Base-by-base conservation (phyloP, 345 rosid species). In the Eucalyptus curtisii region DNA sequence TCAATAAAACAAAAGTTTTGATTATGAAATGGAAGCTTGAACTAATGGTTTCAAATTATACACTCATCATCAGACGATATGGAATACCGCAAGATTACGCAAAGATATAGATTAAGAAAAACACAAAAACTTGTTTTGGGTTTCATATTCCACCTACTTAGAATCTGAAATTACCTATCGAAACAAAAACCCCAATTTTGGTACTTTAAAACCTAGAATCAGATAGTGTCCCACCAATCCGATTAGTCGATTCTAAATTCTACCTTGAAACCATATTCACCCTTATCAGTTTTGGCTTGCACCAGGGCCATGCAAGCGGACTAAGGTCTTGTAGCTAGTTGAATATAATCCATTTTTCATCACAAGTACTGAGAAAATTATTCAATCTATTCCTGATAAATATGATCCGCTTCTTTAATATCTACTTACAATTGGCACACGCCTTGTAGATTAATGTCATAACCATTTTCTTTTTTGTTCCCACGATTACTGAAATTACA, bases 211-310 rank as follows among this genome's bases (percentile, higher is more conserved):
- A 19, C 57, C 57, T 52, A 52, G 24, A 52, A 52, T 7, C 1
- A 2, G 10, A 52, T 19, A 52, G 9, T 7, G 22, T 52, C 57
- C 57, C 24, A 19, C 10, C 0, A 0, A 52, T 52, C 2, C 2
- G 0, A 2, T 52, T 19, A 52, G 2, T 52, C 1, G 4, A 52
- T 52, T 52, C 4, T 52, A 19, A 3, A 52, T 52, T 52, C 1
- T 52, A 19, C 0, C 57, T 0, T 7, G 1, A 52, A 52, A 52
- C 2, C 10, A 52, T 52, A 52, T 0, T 52, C 2, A 52, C 24
- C 4, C 10, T 52, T 52, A 7, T 19, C 4, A 52, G 10, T 61
- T 61, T 61, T 7, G 76, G 11, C 40, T 7, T n/a, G 40, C 76
- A 16, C 79, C 1, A 3, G 2, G 40, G 20, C 76, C 40, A 31